phyloP scores from a whole-genome alignment of 306 rosid genomes.

The Leucaena leucocephala region DNA sequence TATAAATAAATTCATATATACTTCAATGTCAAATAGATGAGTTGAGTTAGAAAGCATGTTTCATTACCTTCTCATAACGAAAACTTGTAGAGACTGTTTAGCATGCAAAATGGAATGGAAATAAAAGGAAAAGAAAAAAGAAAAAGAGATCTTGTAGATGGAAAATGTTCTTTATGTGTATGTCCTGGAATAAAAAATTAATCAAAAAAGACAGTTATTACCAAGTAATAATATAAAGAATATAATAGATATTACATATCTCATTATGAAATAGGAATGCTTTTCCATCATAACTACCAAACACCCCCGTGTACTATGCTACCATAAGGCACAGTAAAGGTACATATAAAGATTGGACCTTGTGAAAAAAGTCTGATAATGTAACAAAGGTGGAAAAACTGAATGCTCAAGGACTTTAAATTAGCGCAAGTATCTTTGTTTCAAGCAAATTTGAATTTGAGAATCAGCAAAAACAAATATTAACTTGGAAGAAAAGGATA shows the following conservation, averaged over 20 bases:
- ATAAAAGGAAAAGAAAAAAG: neutral
- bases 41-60: slow-evolving; percentile 9
- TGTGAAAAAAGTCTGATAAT: slow-evolving; percentile 28
- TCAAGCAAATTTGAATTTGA: slow-evolving; percentile 16
- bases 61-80: neutral
- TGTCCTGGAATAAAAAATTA: neutral
- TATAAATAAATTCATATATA: slow-evolving; percentile 25
- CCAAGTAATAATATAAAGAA: neutral
- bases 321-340: neutral
- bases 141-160: neutral
- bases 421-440: slow-evolving; percentile 27
- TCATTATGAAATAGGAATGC: neutral
- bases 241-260: neutral
- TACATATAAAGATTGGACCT: neutral
- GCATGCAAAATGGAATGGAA: neutral
- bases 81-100: neutral
- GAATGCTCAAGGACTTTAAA: slow-evolving; percentile 16
- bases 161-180: neutral
- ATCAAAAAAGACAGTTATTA: neutral
- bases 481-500: slow-evolving; percentile 48
- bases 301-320: neutral
- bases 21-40: slow-evolving; percentile 15
- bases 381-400: slow-evolving; percentile 9
- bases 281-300: neutral
- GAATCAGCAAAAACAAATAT: slow-evolving; percentile 23